Evolutionary conservation across 495 filamentous ascomycete genomes (phyloP), one percentile per base, ranked within the genome.

Genomic region (Umbilicaria muhlenbergii): DNA sequence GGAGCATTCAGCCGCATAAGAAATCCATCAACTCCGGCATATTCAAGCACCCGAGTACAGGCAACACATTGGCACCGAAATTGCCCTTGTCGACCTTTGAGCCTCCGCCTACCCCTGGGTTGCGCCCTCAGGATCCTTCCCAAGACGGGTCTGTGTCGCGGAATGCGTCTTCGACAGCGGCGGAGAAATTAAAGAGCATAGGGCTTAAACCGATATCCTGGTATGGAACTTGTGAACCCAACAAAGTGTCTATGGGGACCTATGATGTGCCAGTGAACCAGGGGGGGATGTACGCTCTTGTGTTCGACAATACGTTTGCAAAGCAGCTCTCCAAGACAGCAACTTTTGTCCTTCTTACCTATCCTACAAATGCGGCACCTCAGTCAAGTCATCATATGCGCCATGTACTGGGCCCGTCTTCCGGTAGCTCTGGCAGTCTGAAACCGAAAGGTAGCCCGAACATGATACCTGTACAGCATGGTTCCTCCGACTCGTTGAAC

Each of bases 221-320:
- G 91, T 62, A 80, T 48, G 91, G 91, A 13, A 92, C 86, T 62
- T 95, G 86, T 62, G 88, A 96, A 59, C 86, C 91, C 21, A 89
- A 96, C 64, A 89, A 85, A 65, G 86, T 93, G n/a, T 79, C 85
- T 11, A 81, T 86, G 57, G 91, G 91, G 0, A 91, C 81, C 13
- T 85, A 86, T 59, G 78, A 92, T 57, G 86, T 95, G 13, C 60
- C 66, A 3, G 52, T 60, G 34, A 73, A 70, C 12, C 76, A 84
- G 42, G 84, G 82, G 2, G 91, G 88, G 44, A 95, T 94, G 77
- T 98, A 92, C 60, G 91, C 86, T 28, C 69, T 98, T 43, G 84
- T 96, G 19, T 94, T 98, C 57, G 91, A 98, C 71, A 98, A 98
- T 57, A 98, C 92, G 31, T 96, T 96, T 59, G 92, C 88, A 39